These are phyloP conservation scores for Suillus spraguei DNA, from an alignment of 768 basidiomycete genomes.

Conservation along the genomic window DNA sequence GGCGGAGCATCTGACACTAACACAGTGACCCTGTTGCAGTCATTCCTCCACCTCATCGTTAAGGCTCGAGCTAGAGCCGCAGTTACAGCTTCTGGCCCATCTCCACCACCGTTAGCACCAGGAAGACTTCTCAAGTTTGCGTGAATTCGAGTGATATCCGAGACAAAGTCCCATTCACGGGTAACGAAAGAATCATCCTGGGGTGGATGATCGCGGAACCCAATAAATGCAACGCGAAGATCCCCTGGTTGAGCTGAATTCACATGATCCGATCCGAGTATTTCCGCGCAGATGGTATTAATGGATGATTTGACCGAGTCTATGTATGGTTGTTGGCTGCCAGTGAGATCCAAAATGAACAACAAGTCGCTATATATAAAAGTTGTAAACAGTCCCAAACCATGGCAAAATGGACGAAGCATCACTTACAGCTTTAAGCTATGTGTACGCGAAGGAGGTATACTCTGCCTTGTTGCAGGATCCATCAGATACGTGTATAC, in stretches of 20 bases:
- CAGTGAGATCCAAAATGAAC: constrained; percentile 56
- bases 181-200: constrained; percentile 51
- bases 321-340: constrained; percentile 44
- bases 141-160: constrained; percentile 38
- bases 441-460: neutral
- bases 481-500: constrained; percentile 6
- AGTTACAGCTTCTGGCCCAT: constrained; percentile 55
- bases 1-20: constrained; percentile 55
- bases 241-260: constrained; percentile 43
- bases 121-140: constrained; percentile 37
- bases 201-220: constrained; percentile 52
- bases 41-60: constrained; percentile 44
- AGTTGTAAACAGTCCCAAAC: neutral
- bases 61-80: constrained; percentile 48
- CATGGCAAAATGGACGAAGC: neutral
- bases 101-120: constrained; percentile 41
- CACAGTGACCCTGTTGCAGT: constrained; percentile 48
- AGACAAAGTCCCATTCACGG: constrained; percentile 44
- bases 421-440: constrained; percentile 9
- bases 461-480: neutral
- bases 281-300: constrained; percentile 37
- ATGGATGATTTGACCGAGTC: constrained; percentile 13
- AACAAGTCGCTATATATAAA: constrained; percentile 39
- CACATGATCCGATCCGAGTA: constrained; percentile 38
- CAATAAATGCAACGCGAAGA: constrained; percentile 47